Evolutionary conservation across 768 basidiomycete genomes (phyloP), one percentile per base, ranked within the genome.

Genomic region (Leccinellum albellum): DNA sequence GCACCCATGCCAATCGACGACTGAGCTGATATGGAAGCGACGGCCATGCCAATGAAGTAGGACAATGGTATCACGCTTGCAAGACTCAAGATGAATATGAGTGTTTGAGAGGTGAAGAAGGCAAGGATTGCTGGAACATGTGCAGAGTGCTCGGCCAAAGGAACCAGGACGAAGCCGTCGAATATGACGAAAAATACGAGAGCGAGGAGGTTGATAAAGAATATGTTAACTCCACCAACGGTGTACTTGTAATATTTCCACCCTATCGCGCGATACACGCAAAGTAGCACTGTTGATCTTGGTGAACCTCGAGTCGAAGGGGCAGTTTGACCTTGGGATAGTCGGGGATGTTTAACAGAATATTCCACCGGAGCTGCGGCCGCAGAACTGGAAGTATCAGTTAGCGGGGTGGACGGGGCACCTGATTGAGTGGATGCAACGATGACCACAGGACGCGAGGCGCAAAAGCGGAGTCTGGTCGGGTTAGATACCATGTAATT

Each of bases 41-140:
- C 97, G 8, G 97, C 97, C 97, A 98, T 98, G 17, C 97, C 97
- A 67, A 99, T 98, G 76, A 99, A 99, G 78, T 99, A 99, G 8
- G 91, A 94, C 20, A 99, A 80, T 0, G 97, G 97, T 62, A 99
- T 98, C 66, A 99, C 93, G 63, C 91, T 92, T 26, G 89, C 82
- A 46, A 99, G 78, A 62, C 88, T 82, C 64, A 95, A 73, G 45
- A 92, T 61, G 72, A 99, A 98, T 65, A 98, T 88, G 64, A 91
- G 74, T 3, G 81, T 82, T 50, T 86, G 86, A 1, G 87, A 87
- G 7, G 91, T 81, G 56, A 98, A 68, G 62, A 89, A 72, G 4
- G 76, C 77, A 46, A 97, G 77, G 60, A 96, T 67, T 1, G 80
- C 79, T 1, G 90, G 84, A 50, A 90, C 74, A 54, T 81, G 80